These are phyloP conservation scores for Imleria badia DNA, from an alignment of 768 basidiomycete genomes.

Conservation along the genomic window DNA sequence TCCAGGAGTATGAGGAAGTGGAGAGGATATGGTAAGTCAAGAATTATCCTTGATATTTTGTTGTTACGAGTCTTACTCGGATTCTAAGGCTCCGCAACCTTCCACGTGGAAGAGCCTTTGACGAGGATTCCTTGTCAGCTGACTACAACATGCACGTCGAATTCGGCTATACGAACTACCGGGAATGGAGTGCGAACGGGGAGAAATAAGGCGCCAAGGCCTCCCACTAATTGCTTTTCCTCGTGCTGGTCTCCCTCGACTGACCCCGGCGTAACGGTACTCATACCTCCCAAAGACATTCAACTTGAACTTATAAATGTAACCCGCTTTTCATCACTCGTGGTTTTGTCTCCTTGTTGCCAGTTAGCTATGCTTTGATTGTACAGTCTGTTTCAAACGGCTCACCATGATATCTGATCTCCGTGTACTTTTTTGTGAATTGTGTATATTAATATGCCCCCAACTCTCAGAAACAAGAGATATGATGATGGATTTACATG, in stretches of 20 bases:
- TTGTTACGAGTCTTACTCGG: neutral
- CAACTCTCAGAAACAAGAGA: neutral
- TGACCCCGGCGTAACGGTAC: neutral
- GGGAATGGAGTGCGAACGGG: neutral
- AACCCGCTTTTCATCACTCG: neutral
- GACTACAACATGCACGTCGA: conserved; percentile 1
- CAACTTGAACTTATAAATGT: neutral
- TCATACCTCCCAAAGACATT: neutral
- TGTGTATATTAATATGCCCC: no score
- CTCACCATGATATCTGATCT: neutral
- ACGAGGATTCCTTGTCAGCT: neutral
- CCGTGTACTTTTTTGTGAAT: no score
- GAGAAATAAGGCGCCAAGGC: no score
- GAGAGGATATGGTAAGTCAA: neutral
- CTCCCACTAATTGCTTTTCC: no score
- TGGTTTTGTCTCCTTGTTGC: neutral
- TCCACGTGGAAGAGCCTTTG: neutral
- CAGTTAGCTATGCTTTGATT: neutral
- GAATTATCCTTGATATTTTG: neutral
- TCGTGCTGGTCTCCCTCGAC: neutral
- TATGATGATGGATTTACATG: no score
- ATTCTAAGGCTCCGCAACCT: neutral
- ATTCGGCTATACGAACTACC: neutral
- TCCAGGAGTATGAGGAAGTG: neutral
- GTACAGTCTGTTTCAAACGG: neutral